Base-by-base conservation (phyloP, 768 basidiomycete genomes). In the Trametes cubensis region DNA sequence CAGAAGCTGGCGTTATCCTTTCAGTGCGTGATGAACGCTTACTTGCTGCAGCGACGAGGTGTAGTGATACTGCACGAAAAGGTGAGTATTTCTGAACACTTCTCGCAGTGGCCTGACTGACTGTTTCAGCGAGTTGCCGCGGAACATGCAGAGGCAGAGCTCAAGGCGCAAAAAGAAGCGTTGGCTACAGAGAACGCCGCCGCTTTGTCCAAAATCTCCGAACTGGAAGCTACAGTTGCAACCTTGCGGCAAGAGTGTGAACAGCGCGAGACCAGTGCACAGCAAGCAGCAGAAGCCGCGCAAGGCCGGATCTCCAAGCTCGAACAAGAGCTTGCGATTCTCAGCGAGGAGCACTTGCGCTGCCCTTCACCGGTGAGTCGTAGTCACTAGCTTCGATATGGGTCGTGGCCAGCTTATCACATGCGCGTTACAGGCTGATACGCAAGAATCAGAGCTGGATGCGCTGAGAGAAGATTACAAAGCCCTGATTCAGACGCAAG, bases 401-500 rank as follows among this genome's bases (percentile, higher is more conserved):
- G 14, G 39, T 38, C 20, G 11, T 17, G 5, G 38, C 40, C 26
- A 17, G 14, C n/a, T 6, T 6, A 41, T 8, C 40, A 13, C 1
- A 39, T 2, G n/a, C 2, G 6, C 17, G 4, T 40, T 15, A 15
- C n/a, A 57, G 55, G 17, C 18, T 6, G 30, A 57, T 20, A 23
- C 44, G 0, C 60, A 34, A 5, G 61, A 53, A 2, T 14, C 30
- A 11, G 61, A 62, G 10, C 23, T 62, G 6, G 42, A 26, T 2
- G 15, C 26, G 0, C 23, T 62, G 11, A 46, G 23, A 30, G 55
- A 53, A 15, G 61, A 57, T 18, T 28, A 48, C 18, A 58, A 58
- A 45, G 30, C 7, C 7, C 49, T 62, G 30, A n/a, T 62, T 26
- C 40, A 30, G 44, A 34, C 25, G 5, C 30, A 34, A 23, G 56